Percentiles rank a stretch among this genome's conserved stretches.
Conservation (phyloP, 2,329 filamentous ascomycete genomes). For the Botrytis squamosa region DNA sequence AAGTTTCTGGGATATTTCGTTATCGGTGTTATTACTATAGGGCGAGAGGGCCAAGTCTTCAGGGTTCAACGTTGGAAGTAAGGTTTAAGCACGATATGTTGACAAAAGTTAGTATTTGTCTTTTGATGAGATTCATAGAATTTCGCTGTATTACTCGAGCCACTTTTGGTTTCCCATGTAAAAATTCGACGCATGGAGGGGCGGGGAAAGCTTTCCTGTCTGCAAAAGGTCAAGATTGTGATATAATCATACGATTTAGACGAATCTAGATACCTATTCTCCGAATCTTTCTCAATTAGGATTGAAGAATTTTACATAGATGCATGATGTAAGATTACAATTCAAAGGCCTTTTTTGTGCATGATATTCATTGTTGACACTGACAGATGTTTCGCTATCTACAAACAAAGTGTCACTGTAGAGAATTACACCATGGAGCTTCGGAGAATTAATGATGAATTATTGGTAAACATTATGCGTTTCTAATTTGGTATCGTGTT, state of each 20-base stretch:
- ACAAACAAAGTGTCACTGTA: neutral
- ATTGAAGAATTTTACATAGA: neutral
- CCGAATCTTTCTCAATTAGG: neutral
- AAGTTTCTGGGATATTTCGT: neutral
- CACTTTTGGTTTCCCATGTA: neutral
- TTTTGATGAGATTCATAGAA: neutral
- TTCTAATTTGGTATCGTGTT: constrained; percentile 1
- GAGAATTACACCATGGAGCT: constrained; percentile 3
- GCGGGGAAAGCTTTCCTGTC: constrained; percentile 7
- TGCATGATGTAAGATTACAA: neutral
- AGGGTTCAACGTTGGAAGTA: neutral
- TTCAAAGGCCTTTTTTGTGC: neutral
- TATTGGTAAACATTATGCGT: neutral
- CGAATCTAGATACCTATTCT: constrained; percentile 9
- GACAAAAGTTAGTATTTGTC: neutral
- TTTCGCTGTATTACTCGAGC: neutral
- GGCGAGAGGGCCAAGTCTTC: neutral
- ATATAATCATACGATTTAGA: constrained; percentile 7
- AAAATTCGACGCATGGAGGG: neutral
- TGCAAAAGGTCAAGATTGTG: constrained; percentile 16
- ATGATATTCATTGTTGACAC: neutral
- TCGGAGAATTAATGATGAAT: constrained; percentile 10
- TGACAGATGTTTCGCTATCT: neutral
- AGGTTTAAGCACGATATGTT: neutral
- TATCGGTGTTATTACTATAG: neutral